phyloP scores from a whole-genome alignment of 768 basidiomycete species.

The Bullera alba region DNA sequence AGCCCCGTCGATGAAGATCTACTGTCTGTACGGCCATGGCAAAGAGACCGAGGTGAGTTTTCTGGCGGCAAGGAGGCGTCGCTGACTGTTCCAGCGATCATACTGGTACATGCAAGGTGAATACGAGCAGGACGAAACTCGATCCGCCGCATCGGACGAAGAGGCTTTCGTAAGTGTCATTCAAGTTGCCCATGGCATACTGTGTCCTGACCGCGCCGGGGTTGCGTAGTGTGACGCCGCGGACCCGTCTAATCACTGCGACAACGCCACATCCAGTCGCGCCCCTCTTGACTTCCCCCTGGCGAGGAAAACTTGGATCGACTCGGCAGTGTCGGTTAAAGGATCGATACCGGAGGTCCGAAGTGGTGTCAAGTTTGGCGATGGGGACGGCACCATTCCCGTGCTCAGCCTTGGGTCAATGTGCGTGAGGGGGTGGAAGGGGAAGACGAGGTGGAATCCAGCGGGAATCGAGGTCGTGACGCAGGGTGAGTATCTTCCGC shows the following conservation, averaged over 20 bases:
- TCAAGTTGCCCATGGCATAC: neutral
- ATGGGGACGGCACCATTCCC: conserved; percentile 79
- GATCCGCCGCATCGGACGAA: conserved; percentile 33
- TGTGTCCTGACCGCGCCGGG: neutral
- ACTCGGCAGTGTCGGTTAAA: conserved; percentile 70
- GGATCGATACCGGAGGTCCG: conserved; percentile 44
- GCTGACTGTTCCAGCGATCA: conserved; percentile 55
- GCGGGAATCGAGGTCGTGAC: conserved; percentile 78
- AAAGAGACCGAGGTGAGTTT: conserved; percentile 79
- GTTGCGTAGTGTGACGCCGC: conserved; percentile 51
- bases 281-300: conserved; percentile 55
- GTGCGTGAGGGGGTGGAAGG: conserved; percentile 93
- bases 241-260: conserved; percentile 49
- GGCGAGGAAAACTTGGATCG: conserved; percentile 69
- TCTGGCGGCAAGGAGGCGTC: neutral
- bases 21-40: conserved; percentile 89
- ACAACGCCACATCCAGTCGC: conserved; percentile 46
- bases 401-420: conserved; percentile 61
- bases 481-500: conserved; percentile 54
- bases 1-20: conserved; percentile 86
- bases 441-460: conserved; percentile 76
- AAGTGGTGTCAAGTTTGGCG: conserved; percentile 85
- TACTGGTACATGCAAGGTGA: conserved; percentile 78
- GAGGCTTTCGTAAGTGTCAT: conserved; percentile 26
- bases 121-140: conserved; percentile 60